Evolutionary conservation across 2,329 filamentous ascomycete species (phyloP), one percentile per base, ranked within the genome.

Genomic region (Penicillium sp.): DNA sequence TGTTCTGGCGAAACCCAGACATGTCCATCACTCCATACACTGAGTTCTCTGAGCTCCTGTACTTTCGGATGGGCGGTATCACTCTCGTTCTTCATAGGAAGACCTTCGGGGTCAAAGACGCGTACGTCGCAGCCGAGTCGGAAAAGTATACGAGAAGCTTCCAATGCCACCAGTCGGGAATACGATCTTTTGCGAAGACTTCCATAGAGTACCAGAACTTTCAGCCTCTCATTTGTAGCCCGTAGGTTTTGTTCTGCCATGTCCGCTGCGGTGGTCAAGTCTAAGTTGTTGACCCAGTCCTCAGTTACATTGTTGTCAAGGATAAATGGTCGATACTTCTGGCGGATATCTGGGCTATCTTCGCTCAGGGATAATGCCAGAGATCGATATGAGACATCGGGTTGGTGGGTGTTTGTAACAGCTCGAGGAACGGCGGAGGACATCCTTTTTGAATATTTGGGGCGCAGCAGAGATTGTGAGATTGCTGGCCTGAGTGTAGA

Each of bases 1-100:
- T 89, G 86, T 66, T 89, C 86, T 0, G 86, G 86, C 9, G 81
- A 84, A 10, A 86, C 75, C 86, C 86, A 89, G 17, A 89, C 65
- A 64, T 89, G 86, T 0, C 85, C 86, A 64, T 89, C 85, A 53
- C 83, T 86, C 86, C 86, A 89, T 12, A 70, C 74, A 61, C 82
- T 86, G 1, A 89, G 76, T 8, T 81, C 77, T 4, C 86, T 79
- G 6, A 89, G 77, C 66, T 89, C 86, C 61, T 85, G 83, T 0
- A 89, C 86, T 59, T 86, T 86, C 0, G 78, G 74, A 62, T 89
- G 85, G 4, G 66, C 68, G 56, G 83, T 79, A n/a, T 83, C 79
- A 2, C 78, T 75, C 57, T 86, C 84, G 63, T 89, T 86, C 62
- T 87, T 87, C n/a, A 87, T 76, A 0, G 86, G 86, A 0, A 89